Conservation (phyloP, 2,329 filamentous ascomycete genomes). For the Talaromyces albobiverticillius region DNA sequence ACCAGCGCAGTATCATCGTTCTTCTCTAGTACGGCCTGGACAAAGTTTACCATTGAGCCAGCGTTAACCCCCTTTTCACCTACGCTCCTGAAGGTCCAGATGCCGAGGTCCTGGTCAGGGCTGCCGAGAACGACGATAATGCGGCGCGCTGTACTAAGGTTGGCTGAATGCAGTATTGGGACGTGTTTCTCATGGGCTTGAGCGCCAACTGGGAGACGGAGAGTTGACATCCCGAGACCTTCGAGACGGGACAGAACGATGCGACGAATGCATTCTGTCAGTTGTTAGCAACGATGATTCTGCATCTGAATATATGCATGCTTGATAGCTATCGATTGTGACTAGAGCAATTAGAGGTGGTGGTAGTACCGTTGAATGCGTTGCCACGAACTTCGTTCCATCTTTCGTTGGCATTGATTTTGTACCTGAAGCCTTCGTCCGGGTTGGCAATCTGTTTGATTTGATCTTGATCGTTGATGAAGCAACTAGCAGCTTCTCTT, state of each 20-base stretch:
- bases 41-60: conserved; percentile 68
- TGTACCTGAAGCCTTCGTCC: conserved; percentile 70
- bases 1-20: conserved; percentile 49
- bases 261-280: conserved; percentile 58
- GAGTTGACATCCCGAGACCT: conserved; percentile 56
- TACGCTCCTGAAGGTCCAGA: conserved; percentile 68
- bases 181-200: conserved; percentile 55
- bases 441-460: conserved; percentile 68
- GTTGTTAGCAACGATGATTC: not conserved
- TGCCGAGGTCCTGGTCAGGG: conserved; percentile 66
- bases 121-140: conserved; percentile 75
- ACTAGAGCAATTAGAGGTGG: conserved; percentile 19
- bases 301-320: not conserved
- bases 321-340: not conserved
- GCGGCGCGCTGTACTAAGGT: conserved; percentile 57
- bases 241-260: conserved; percentile 63
- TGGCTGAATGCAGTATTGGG: conserved; percentile 63
- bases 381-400: conserved; percentile 74
- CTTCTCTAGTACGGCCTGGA: conserved; percentile 43
- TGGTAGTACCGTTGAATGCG: conserved; percentile 63
- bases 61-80: conserved; percentile 63
- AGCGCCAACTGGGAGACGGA: conserved; percentile 60
- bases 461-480: conserved; percentile 71
- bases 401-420: conserved; percentile 68
- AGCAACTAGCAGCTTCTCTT: conserved; percentile 55